These are phyloP conservation scores for Penicillium digitatum DNA, from an alignment of 2,329 filamentous ascomycete genomes.

Conservation along the genomic window DNA sequence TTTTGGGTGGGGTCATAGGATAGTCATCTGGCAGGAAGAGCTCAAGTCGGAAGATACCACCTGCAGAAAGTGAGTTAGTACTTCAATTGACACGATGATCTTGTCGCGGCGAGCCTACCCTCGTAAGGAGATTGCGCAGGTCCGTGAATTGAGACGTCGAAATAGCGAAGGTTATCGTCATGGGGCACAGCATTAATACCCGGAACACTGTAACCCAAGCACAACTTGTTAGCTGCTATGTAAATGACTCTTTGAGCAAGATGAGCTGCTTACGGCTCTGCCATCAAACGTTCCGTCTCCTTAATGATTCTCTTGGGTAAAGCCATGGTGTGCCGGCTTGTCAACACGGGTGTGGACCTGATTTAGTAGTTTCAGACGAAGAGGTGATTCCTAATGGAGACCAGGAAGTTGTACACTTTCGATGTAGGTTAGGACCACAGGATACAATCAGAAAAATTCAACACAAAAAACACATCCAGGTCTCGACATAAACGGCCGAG, in stretches of 20 bases:
- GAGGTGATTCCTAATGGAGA: neutral
- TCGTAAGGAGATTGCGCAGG: conserved; percentile 92
- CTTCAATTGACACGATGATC: conserved; percentile 1
- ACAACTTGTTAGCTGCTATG: neutral
- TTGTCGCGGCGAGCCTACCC: conserved; percentile 50
- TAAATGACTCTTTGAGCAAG: neutral
- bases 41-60: conserved; percentile 91
- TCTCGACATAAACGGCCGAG: conserved; percentile 28
- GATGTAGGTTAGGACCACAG: neutral
- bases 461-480: conserved; percentile 9
- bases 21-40: conserved; percentile 98
- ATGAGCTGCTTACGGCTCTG: conserved; percentile 71
- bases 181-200: conserved; percentile 95
- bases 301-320: conserved; percentile 97
- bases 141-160: conserved; percentile 94
- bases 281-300: conserved; percentile 95
- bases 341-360: conserved; percentile 15
- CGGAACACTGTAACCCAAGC: conserved; percentile 64
- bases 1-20: conserved; percentile 97
- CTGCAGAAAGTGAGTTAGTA: conserved; percentile 35
- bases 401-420: neutral
- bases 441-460: neutral
- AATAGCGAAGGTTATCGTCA: conserved; percentile 96
- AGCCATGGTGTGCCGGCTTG: conserved; percentile 49
- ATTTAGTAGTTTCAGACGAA: neutral